Conservation (phyloP, 495 filamentous ascomycete species). For the Penicillium psychrofluorescens region DNA sequence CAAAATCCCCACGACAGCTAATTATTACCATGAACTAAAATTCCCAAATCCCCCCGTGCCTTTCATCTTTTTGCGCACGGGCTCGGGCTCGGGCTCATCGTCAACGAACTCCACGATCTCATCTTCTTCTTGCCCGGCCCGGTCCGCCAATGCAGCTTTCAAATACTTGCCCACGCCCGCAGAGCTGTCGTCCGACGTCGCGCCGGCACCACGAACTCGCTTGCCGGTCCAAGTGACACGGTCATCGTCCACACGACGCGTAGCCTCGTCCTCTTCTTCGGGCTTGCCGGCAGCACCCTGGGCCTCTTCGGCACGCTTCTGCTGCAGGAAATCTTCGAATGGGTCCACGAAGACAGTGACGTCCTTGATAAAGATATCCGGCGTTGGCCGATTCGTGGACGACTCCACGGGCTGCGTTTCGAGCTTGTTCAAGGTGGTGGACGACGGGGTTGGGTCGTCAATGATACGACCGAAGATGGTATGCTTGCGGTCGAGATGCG, state of each 20-base stretch:
- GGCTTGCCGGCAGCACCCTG: slow-evolving; percentile 27
- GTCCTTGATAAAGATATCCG: slow-evolving; percentile 72
- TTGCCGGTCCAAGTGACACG: slow-evolving; percentile 90
- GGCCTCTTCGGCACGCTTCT: slow-evolving; percentile 44
- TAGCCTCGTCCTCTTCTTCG: slow-evolving; percentile 30
- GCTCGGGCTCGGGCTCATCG: slow-evolving; percentile 54
- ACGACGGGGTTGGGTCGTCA: slow-evolving; percentile 57
- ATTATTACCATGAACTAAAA: slow-evolving; percentile 48
- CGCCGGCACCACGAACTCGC: slow-evolving; percentile 51
- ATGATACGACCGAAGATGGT: slow-evolving; percentile 90
- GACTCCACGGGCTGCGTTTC: slow-evolving; percentile 64
- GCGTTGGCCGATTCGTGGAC: slow-evolving; percentile 59
- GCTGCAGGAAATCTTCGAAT: slow-evolving; percentile 78
- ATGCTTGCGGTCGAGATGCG: slow-evolving; percentile 88
- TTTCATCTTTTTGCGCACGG: slow-evolving; percentile 74
- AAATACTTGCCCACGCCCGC: slow-evolving; percentile 73
- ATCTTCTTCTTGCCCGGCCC: slow-evolving; percentile 35
- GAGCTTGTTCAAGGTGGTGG: slow-evolving; percentile 56
- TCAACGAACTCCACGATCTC: slow-evolving; percentile 55
- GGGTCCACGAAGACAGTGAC: slow-evolving; percentile 88
- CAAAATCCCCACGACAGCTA: neutral
- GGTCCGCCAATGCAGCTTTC: slow-evolving; percentile 45
- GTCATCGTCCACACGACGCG: slow-evolving; percentile 75
- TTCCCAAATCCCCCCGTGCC: slow-evolving; percentile 79
- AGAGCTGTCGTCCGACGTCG: slow-evolving; percentile 37